Conservation (phyloP, 2,329 filamentous ascomycete genomes). For the Calonectria montana region DNA sequence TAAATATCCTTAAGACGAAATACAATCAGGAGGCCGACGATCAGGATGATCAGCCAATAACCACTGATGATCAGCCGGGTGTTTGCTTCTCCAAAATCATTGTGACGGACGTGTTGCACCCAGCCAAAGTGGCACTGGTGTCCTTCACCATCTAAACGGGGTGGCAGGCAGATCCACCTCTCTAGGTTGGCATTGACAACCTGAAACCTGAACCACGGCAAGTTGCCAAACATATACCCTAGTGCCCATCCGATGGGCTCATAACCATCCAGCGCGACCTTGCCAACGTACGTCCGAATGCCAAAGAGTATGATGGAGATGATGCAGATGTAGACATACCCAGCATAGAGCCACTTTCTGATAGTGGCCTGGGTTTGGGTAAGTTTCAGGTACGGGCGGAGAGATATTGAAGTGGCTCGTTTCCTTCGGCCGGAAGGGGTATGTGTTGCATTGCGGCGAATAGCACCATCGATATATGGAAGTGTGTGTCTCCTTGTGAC, state of each 20-base stretch:
- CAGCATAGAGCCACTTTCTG: constrained; percentile 87
- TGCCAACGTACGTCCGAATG: constrained; percentile 76
- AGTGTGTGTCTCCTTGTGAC: constrained; percentile 63
- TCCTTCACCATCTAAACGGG: constrained; percentile 46
- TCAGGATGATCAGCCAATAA: constrained; percentile 80
- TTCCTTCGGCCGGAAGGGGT: constrained; percentile 76
- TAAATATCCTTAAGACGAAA: constrained; percentile 79
- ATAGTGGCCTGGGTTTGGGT: constrained; percentile 81
- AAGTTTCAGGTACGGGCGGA: constrained; percentile 81
- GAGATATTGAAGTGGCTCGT: constrained; percentile 70
- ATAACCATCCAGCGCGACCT: constrained; percentile 73
- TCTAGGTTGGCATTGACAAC: constrained; percentile 76
- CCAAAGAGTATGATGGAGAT: constrained; percentile 74
- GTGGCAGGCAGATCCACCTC: constrained; percentile 80
- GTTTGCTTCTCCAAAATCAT: constrained; percentile 79
- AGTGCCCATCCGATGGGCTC: constrained; percentile 95
- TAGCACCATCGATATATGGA: constrained; percentile 53
- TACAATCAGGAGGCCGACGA: constrained; percentile 78
- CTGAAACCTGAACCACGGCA: constrained; percentile 77
- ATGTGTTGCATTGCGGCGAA: constrained; percentile 56
- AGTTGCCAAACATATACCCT: constrained; percentile 87
- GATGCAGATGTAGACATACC: constrained; percentile 79
- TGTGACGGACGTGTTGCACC: constrained; percentile 73
- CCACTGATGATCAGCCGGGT: constrained; percentile 80
- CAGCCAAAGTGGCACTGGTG: constrained; percentile 65